Percentiles rank a stretch among this genome's conserved stretches.
These are phyloP conservation scores for Stagonosporopsis tanaceti DNA, from an alignment of 2,329 filamentous ascomycete species.

Conservation along the genomic window DNA sequence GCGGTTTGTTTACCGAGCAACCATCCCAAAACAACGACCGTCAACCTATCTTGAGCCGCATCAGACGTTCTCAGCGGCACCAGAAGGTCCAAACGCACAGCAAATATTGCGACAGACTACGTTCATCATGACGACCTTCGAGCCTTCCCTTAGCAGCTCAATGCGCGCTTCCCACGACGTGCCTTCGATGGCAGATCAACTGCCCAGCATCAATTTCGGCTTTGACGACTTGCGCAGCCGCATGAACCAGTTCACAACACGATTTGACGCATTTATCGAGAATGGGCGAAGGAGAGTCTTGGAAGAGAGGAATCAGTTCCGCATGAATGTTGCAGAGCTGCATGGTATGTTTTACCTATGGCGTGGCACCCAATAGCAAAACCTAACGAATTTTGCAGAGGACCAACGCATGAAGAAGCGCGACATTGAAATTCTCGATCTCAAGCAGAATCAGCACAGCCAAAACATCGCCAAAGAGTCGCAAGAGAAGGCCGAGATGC, in stretches of 20 bases:
- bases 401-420: slow-evolving; percentile 89
- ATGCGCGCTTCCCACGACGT: slow-evolving; percentile 66
- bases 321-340: slow-evolving; percentile 86
- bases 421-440: slow-evolving; percentile 82
- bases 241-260: slow-evolving; percentile 90
- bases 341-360: slow-evolving; percentile 69
- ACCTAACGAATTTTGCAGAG: slow-evolving; percentile 63
- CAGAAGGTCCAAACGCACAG: not conserved
- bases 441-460: slow-evolving; percentile 74
- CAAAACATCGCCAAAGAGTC: slow-evolving; percentile 79
- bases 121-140: slow-evolving; percentile 68
- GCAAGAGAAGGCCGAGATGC: slow-evolving; percentile 73
- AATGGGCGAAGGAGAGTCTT: slow-evolving; percentile 86
- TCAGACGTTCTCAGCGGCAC: slow-evolving; percentile 18
- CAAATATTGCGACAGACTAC: slow-evolving; percentile 19
- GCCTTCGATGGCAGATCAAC: slow-evolving; percentile 75
- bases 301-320: slow-evolving; percentile 93
- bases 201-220: slow-evolving; percentile 92
- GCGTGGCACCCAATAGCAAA: not conserved
- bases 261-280: slow-evolving; percentile 94
- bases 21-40: slow-evolving; percentile 32
- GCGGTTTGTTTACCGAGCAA: slow-evolving; percentile 43
- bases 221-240: slow-evolving; percentile 95
- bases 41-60: slow-evolving; percentile 27
- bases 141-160: slow-evolving; percentile 73